Base-by-base conservation (phyloP, 257 asterid genomes). In the Echites panduratus region DNA sequence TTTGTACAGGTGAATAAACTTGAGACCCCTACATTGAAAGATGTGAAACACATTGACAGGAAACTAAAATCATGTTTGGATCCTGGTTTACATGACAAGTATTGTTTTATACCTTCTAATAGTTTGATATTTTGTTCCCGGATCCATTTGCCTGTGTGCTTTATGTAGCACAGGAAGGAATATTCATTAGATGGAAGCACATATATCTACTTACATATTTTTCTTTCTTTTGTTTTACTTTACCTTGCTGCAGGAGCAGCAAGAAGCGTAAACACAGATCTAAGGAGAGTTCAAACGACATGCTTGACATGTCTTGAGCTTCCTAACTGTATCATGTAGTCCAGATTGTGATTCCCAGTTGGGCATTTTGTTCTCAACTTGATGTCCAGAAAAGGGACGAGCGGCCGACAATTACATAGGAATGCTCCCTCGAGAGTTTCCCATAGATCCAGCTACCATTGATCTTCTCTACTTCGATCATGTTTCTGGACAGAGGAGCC, bases 31-130 rank as follows among this genome's bases (percentile, higher is more conserved):
- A 78, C 89, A 20, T 63, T 90, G 40, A 89, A 87, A 80, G 99
- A 94, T 57, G 94, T 94, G 74, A 94, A 94, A 86, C 99, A 94
- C 91, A 88, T 94, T 29, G 99, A 94, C 75, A 83, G 96, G 89
- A 94, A 94, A 78, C 96, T 94, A 52, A 94, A 89, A 85, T 87
- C 95, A 5, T 94, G 99, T 79, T 80, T 88, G 84, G 99, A 94
- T 82, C 97, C 99, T 24, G 83, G 88, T 78, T 84, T 92, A 44
- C 98, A 91, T 47, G 99, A 94, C 80, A 94, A 91, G 98, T 94
- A 88, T 72, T 52, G 11, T 78, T 8, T 77, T n/a, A 24, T 61
- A 63, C 70, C 67, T 83, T 77, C 61, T 26, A 47, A 27, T 67
- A 47, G n/a, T 74, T 41, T 9, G 24, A 61, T 50, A 61, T 52